Evolutionary conservation across 1,284 basidiomycete species (phyloP), one percentile per base, ranked within the genome.

Genomic region (Baeospora myosura): DNA sequence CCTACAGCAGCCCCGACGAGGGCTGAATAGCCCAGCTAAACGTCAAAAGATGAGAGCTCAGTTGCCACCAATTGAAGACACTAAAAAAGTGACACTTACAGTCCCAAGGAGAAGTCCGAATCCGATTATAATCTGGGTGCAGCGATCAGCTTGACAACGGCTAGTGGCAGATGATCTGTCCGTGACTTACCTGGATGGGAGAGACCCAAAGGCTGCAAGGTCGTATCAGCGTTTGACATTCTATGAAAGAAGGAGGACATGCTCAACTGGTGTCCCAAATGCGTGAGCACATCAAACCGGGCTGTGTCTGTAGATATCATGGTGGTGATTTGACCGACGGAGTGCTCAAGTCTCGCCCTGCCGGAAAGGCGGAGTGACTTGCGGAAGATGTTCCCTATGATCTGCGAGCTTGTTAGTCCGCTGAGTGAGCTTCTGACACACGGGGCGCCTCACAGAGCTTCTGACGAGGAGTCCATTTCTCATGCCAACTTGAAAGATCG

Each of bases 311-410:
- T 71, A 3, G 76, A 76, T 18, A 84, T 80, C 70, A 85, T 77
- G 0, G 81, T 85, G 5, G 78, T 84, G 41, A 86, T 77, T 53
- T 86, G 71, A 2, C 81, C 81, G 16, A 74, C 73, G 24, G 68
- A 74, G 47, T 83, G 72, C 45, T 78, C 63, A 51, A 71, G 58
- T 10, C 84, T 68, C 16, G 76, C 75, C 35, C 78, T 73, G 7
- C 78, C 79, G 23, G 78, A 82, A 5, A 90, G 65, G 17, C 78
- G 72, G 20, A 88, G 64, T 1, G 82, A 78, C 54, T 87, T 85
- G 20, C 79, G 71, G 58, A 86, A 86, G 42, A 89, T 76, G 34
- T 69, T 64, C 3, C 81, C 76, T 48, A 86, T 82, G 37, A 86
- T 46, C 72, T 77, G 36, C 39, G 32, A 18, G 8, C 8, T 17